phyloP scores from a whole-genome alignment of 345 rosid genomes.

The Camelina hispida region DNA sequence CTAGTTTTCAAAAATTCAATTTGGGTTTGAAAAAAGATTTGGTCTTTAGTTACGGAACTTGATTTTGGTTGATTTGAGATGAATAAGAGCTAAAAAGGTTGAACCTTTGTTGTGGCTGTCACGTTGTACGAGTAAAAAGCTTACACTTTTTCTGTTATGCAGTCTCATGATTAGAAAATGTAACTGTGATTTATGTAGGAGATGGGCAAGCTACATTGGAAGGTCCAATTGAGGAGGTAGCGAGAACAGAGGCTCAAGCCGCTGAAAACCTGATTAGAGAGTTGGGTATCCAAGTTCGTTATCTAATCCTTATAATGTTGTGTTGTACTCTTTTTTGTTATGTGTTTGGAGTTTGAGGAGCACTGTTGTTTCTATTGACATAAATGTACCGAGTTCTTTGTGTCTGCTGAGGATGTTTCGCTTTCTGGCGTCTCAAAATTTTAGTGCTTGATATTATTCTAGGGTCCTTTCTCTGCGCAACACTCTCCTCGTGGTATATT shows the following conservation, averaged over 20 bases:
- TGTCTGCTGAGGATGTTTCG: not conserved
- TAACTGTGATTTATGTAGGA: slow-evolving; percentile 47
- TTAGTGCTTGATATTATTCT: slow-evolving; percentile 27
- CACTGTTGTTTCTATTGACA: not conserved
- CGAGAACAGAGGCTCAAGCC: slow-evolving; percentile 69
- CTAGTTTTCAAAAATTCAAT: not conserved
- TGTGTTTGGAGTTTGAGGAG: not conserved
- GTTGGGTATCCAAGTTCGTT: slow-evolving; percentile 78
- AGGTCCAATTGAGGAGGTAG: slow-evolving; percentile 96
- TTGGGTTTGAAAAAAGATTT: not conserved
- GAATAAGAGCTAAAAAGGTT: slow-evolving; percentile 6
- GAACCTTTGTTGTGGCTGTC: slow-evolving; percentile 21
- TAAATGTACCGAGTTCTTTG: not conserved
- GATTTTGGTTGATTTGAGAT: not conserved
- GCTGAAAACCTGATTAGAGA: slow-evolving; percentile 73
- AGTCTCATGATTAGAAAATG: slow-evolving; percentile 16
- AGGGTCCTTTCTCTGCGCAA: slow-evolving; percentile 85
- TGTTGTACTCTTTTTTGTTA: not conserved
- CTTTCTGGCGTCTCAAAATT: slow-evolving; percentile 30
- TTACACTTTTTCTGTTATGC: slow-evolving; percentile 24
- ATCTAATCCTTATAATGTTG: slow-evolving; percentile 21
- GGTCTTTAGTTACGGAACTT: slow-evolving; percentile 15
- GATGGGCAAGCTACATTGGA: slow-evolving; percentile 63
- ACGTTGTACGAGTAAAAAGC: slow-evolving; percentile 4
- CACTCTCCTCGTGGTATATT: slow-evolving; percentile 91